These are phyloP conservation scores for Fusarium verrucosum DNA, from an alignment of 2,329 filamentous ascomycete genomes.

Conservation along the genomic window DNA sequence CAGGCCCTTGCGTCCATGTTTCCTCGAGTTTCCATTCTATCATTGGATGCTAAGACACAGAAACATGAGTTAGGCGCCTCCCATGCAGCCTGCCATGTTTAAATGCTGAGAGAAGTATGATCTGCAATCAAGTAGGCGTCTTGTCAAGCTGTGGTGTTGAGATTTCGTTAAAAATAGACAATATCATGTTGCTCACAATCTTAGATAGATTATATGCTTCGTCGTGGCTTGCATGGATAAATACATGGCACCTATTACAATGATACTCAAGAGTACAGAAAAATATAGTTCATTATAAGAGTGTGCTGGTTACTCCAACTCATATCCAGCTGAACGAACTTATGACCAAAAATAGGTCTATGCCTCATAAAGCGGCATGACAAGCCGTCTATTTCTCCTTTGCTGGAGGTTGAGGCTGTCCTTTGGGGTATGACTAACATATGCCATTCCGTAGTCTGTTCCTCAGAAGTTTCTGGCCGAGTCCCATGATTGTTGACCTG, in stretches of 20 bases:
- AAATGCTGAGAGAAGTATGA: background rate
- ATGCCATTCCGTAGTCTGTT: background rate
- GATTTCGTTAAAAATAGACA: background rate
- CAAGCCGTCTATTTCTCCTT: background rate
- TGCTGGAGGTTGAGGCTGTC: background rate
- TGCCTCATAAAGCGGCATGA: background rate
- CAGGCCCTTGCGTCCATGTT: slow-evolving; percentile 20
- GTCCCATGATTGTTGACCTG: background rate
- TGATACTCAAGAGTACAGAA: background rate
- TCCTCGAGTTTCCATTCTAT: slow-evolving; percentile 1
- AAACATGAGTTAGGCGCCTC: slow-evolving; percentile 14
- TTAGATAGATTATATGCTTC: background rate
- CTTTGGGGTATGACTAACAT: background rate
- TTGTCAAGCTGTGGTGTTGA: background rate
- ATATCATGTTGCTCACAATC: background rate
- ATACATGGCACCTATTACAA: background rate
- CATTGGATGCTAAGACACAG: slow-evolving; percentile 12
- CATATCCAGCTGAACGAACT: no score
- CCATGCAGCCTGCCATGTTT: slow-evolving; percentile 3
- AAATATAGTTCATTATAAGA: background rate
- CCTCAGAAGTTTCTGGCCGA: background rate
- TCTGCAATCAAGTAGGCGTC: background rate
- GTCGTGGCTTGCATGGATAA: slow-evolving; percentile 5
- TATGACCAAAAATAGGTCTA: background rate
- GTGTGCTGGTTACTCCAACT: background rate